Conservation (phyloP, 805 yeast genomes). For the Maudiozyma saulgeensis region DNA sequence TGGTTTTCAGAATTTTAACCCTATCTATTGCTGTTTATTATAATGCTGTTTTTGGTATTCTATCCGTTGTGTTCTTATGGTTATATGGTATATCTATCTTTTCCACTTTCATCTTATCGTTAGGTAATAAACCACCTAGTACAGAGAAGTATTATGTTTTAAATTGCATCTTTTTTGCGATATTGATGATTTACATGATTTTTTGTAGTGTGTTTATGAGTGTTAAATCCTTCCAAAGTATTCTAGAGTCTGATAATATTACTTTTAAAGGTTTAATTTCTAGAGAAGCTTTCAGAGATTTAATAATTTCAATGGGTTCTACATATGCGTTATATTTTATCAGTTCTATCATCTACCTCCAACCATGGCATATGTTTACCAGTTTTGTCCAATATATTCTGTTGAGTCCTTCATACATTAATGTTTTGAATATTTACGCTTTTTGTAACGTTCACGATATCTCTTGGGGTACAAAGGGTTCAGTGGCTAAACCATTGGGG, state of each 20-base stretch:
- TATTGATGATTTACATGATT: slow-evolving; percentile 79
- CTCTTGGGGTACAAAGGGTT: slow-evolving; percentile 96
- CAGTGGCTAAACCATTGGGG: slow-evolving; percentile 66
- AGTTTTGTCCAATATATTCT: slow-evolving; percentile 76
- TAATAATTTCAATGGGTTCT: slow-evolving; percentile 75
- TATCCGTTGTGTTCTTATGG: slow-evolving; percentile 79
- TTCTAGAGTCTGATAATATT: slow-evolving; percentile 28
- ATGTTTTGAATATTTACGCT: slow-evolving; percentile 86
- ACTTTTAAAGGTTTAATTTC: slow-evolving; percentile 44
- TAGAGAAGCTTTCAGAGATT: slow-evolving; percentile 69
- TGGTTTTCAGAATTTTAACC: slow-evolving; percentile 83
- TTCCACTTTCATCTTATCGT: slow-evolving; percentile 77
- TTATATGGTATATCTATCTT: slow-evolving; percentile 70
- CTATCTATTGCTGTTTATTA: slow-evolving; percentile 50
- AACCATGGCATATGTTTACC: slow-evolving; percentile 89
- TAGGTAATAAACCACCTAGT: slow-evolving; percentile 92
- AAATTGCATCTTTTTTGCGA: slow-evolving; percentile 72
- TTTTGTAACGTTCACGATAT: slow-evolving; percentile 94
- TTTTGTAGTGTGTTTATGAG: slow-evolving; percentile 81
- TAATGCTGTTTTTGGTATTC: slow-evolving; percentile 55
- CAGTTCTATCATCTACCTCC: slow-evolving; percentile 73
- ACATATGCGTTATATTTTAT: slow-evolving; percentile 75
- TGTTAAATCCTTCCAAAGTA: slow-evolving; percentile 53
- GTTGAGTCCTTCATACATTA: slow-evolving; percentile 81
- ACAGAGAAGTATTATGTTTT: slow-evolving; percentile 68